Base-by-base conservation (phyloP, 352 stramenopile species). In the Globisporangium emineosum region DNA sequence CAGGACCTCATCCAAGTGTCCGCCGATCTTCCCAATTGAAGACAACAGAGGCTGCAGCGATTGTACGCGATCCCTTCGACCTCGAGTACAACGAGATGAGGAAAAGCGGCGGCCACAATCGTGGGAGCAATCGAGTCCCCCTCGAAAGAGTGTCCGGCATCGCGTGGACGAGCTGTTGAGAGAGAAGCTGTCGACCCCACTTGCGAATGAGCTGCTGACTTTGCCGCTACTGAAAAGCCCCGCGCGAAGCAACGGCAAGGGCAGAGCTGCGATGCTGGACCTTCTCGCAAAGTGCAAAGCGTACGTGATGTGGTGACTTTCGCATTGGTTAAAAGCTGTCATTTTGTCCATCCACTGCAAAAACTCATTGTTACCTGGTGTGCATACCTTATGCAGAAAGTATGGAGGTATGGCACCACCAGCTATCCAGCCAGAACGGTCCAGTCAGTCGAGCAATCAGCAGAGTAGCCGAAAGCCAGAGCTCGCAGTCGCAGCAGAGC, bases 201-300 rank as follows among this genome's bases (percentile, higher is more conserved):
- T 33, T n/a, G n/a, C 29, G 10, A 23, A 8, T 7, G 50, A 60
- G 19, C 29, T 51, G 21, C 37, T 73, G 2, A 72, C 72, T 23
- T 62, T 91, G 10, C 79, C 80, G 33, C 49, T 65, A 30, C 71
- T 86, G 27, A 47, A 55, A 21, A 77, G 72, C 13, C 59, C 67
- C 0, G 57, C 61, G 1, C 63, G 17, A 25, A 37, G 4, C 8
- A 8, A 40, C 0, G 25, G 45, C 23, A 83, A 78, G 58, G 64
- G 76, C 13, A 81, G 80, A 64, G 70, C 47, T n/a, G 30, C 71
- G n/a, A 59, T 85, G 62, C 69, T 79, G 21, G 55, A 77, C 8
- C 62, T 91, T 13, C 58, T 91, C 5, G 62, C 50, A 13, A 69
- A 89, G 25, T 78, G 72, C 58, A 81, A 78, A 42, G 52, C 32